Percentiles rank a stretch among this genome's conserved stretches.
Evolutionary conservation across 805 yeast genomes (phyloP).

Genomic region (Metschnikowia colocasiae): DNA sequence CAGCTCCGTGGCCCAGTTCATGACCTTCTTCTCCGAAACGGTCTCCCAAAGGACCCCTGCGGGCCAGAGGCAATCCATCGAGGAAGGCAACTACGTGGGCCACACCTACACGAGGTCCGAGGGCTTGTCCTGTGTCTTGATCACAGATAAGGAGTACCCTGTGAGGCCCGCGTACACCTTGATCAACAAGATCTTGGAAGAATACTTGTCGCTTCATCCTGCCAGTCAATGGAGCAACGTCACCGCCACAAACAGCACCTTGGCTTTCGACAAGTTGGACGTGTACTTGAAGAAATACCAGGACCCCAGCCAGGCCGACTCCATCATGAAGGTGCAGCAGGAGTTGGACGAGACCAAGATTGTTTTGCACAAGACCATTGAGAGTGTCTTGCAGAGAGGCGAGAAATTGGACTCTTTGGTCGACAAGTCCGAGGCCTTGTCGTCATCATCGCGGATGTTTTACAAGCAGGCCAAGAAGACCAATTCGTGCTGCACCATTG

Average conservation of each 20-base stretch:
- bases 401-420: slow-evolving; percentile 92
- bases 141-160: slow-evolving; percentile 94
- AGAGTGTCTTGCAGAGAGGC: slow-evolving; percentile 90
- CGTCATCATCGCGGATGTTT: slow-evolving; percentile 85
- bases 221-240: slow-evolving; percentile 59
- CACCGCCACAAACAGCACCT: slow-evolving; percentile 41
- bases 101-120: slow-evolving; percentile 89
- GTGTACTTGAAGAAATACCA: slow-evolving; percentile 79
- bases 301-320: slow-evolving; percentile 96
- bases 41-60: slow-evolving; percentile 82
- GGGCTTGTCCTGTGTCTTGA: slow-evolving; percentile 86
- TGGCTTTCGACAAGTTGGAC: slow-evolving; percentile 59
- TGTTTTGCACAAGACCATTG: slow-evolving; percentile 92
- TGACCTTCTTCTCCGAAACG: slow-evolving; percentile 91
- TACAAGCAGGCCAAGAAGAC: slow-evolving; percentile 94
- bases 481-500: slow-evolving; percentile 29
- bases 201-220: slow-evolving; percentile 81
- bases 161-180: slow-evolving; percentile 94
- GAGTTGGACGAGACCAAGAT: slow-evolving; percentile 97
- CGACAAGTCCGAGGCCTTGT: slow-evolving; percentile 90
- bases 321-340: slow-evolving; percentile 94
- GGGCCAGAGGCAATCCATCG: slow-evolving; percentile 92
- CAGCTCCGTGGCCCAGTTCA: slow-evolving; percentile 77
- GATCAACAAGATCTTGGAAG: slow-evolving; percentile 86
- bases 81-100: slow-evolving; percentile 86